phyloP scores from a whole-genome alignment of 495 filamentous ascomycete species.

The Trichoderma asperelloides region DNA sequence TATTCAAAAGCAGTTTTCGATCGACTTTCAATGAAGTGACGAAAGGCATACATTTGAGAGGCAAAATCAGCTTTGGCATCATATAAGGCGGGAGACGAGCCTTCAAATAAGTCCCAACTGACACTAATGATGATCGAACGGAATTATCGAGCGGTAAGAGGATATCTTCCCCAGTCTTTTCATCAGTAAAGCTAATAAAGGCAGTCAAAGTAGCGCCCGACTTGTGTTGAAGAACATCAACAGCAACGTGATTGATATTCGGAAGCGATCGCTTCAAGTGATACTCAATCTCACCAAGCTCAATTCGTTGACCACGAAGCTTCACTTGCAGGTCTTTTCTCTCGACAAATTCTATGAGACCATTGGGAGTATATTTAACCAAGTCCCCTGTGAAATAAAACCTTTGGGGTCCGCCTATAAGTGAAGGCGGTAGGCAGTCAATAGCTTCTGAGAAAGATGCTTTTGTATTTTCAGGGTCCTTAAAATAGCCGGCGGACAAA shows the following conservation, averaged over 20 bases:
- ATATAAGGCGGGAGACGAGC: too few relatives aligned
- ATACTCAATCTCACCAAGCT: slow-evolving; percentile 54
- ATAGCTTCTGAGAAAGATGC: not conserved
- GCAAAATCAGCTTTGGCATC: too few relatives aligned
- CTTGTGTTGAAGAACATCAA: not conserved
- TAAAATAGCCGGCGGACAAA: not conserved
- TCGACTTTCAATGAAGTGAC: not conserved
- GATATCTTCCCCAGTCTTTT: not conserved
- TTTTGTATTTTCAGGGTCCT: not conserved
- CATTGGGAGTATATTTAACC: slow-evolving; percentile 49
- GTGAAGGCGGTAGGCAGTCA: too few relatives aligned
- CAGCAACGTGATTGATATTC: too few relatives aligned
- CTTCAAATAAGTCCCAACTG: not conserved
- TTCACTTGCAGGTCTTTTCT: slow-evolving; percentile 59
- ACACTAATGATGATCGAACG: not conserved
- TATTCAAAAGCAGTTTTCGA: slow-evolving; percentile 26
- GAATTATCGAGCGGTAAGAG: not conserved
- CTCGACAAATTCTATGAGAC: slow-evolving; percentile 48
- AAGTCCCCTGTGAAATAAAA: slow-evolving; percentile 63
- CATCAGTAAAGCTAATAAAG: not conserved
- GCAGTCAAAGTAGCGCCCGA: too few relatives aligned
- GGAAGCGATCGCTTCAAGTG: too few relatives aligned
- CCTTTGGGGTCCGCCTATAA: not conserved
- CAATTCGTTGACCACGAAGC: slow-evolving; percentile 57
- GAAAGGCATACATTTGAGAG: too few relatives aligned